Evolutionary conservation across 768 basidiomycete species (phyloP).

Genomic region (Austroboletus festivus): DNA sequence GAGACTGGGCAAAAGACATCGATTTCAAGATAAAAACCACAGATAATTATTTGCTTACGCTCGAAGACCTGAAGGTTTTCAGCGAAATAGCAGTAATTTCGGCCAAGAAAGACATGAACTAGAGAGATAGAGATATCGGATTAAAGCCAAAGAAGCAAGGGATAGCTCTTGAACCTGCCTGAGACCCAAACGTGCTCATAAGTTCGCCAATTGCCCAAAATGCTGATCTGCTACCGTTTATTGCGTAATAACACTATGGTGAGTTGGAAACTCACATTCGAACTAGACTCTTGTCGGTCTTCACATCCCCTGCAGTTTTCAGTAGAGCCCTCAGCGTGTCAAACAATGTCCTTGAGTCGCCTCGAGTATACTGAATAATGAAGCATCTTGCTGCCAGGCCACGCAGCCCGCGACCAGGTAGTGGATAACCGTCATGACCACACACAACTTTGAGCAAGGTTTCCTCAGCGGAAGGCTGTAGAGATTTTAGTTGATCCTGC

Average conservation of each 20-base stretch:
- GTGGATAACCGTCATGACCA: constrained; percentile 63
- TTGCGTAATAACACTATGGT: background rate
- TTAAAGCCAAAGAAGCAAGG: background rate
- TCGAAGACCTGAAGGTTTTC: constrained; percentile 70
- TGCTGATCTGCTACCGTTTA: constrained; percentile 55
- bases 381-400: constrained; percentile 78
- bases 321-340: constrained; percentile 81
- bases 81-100: constrained; percentile 70
- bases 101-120: constrained; percentile 96
- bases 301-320: constrained; percentile 70
- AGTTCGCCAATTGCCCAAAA: constrained; percentile 87
- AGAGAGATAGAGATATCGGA: background rate
- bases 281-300: constrained; percentile 60
- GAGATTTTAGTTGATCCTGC: constrained; percentile 65
- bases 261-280: constrained; percentile 54
- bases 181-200: constrained; percentile 79
- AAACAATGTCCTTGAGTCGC: constrained; percentile 82
- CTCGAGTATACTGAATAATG: constrained; percentile 66
- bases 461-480: constrained; percentile 60
- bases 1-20: constrained; percentile 46
- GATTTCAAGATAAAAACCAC: constrained; percentile 2
- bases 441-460: constrained; percentile 66
- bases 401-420: constrained; percentile 83
- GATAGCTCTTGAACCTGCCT: constrained; percentile 53
- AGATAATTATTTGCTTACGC: constrained; percentile 43